Base-by-base conservation (phyloP, 345 rosid species). In the Aurinia saxatilis region DNA sequence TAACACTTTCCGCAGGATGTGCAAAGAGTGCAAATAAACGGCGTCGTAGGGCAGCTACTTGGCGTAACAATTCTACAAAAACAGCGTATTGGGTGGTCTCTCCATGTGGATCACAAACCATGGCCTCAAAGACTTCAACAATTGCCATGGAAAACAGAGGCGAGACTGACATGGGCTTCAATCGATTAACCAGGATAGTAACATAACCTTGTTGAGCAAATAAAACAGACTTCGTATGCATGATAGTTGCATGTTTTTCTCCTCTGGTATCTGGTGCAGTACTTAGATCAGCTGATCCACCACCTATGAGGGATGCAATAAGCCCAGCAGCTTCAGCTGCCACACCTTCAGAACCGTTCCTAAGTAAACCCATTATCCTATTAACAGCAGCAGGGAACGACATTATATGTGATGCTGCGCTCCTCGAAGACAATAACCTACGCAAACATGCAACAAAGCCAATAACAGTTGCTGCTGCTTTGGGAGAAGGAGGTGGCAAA, bases 311-410 rank as follows among this genome's bases (percentile, higher is more conserved):
- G 25, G 88, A 67, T 5, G 97, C 84, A 68, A 93, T 79, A 71
- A 93, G 90, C 67, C 92, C 84, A 5, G 91, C 86, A 59, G 91
- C 92, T 75, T 90, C 97, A 75, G 95, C 91, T 51, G 96, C 95
- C 65, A 93, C 88, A 30, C 96, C 92, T 75, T 93, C 97, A 5
- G 99, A 93, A 63, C 99, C 99, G 71, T 84, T 93, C 80, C 97
- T 81, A 63, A 93, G 97, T 66, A 93, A 78, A 29, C 99, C 99
- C 99, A 93, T 93, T 70, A 93, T 84, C 82, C 99, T 85, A 67
- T 95, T 92, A 71, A 93, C 97, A 71, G 99, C 99, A 67, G 97
- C 99, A 57, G 97, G 99, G 71, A 93, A 93, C 66, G 99, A 86
- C 90, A 90, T 80, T 35, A 93, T 95, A 67, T 93, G 99, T 19